Evolutionary conservation across 257 asterid species (phyloP), one percentile per base, ranked within the genome.

Genomic region (Ocimum tenuiflorum): DNA sequence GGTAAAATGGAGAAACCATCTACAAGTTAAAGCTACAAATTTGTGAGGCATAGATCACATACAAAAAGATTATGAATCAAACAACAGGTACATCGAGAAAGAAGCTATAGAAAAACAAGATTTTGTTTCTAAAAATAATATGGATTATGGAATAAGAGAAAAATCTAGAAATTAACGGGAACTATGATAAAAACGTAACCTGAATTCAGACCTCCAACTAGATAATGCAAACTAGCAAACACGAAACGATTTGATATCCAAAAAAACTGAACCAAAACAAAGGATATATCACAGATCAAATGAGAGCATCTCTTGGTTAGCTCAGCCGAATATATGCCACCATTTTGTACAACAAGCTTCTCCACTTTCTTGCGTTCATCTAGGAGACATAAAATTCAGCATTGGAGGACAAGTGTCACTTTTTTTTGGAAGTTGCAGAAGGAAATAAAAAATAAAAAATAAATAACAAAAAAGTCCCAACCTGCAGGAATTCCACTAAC

Each of bases 251-350:
- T 63, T 41, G 47, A 60, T 41, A 52, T 50, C 13, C 17, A 45
- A 38, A 64, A 67, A 27, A 50, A 67, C 22, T 67, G 71, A 46
- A 63, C 29, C 63, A 22, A 20, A 29, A 13, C 62, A 36, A 10
- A 91, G 97, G 97, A 94, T 94, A 94, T 94, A 78, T 83, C 84
- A 70, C 95, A 90, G 51, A 94, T 68, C 65, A 94, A 77, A 85
- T 94, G 99, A 72, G 99, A 80, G 95, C 97, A 94, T 70, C 74
- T 84, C 80, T 70, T 94, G 70, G 88, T 86, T 75, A 94, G 84
- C 65, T 90, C 91, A 72, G 91, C 91, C 59, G 97, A 83, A 81
- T 94, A 94, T 79, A 78, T 84, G 75, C 99, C 99, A 52, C 94
- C 95, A 81, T 88, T 88, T 77, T 94, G 86, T 61, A 66, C 41